Base-by-base conservation (phyloP, 331 rosid genomes). In the Pyracantha coccinea region DNA sequence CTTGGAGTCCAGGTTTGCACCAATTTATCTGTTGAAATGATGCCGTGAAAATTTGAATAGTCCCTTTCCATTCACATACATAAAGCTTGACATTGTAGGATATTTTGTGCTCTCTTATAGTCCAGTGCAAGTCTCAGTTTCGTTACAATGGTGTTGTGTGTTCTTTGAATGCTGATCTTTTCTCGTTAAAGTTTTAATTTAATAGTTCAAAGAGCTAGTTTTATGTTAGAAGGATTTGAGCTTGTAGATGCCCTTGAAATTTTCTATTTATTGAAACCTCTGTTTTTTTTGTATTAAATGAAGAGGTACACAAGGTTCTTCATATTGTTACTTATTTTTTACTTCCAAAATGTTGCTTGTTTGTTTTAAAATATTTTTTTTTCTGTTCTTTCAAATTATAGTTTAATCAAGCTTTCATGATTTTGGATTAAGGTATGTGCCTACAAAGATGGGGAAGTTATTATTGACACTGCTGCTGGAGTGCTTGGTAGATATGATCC, bases 391-490 rank as follows among this genome's bases (percentile, higher is more conserved):
- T 19, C 4, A 16, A 29, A 65, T 72, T 17, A 23, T 60, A 15
- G 2, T 66, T 32, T 64, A 20, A 63, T 72, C 9, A 8, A 21
- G 23, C 69, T 79, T 24, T 80, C 58, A 66, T 59, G 75, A 71
- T 76, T 85, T 55, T 80, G 59, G 29, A 10, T 62, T 19, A 82
- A 95, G 99, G 97, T 96, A 72, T 92, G 99, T 60, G 99, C 98
- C 79, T 96, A 92, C 89, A 96, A 96, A 85, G 99, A 96, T 81
- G 98, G 98, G 75, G 81, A 90, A 80, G 98, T 96, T 78, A 88
- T 96, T 71, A 88, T 96, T 79, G 99, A 96, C 81, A 96, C 98
- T 76, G 92, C 97, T 72, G 99, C 99, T 83, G 99, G 99, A 83
- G 77, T 89, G 79, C 97, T 96, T 73, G 99, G 99, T 76, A 90